These are phyloP conservation scores for Fraxinus albicans DNA, from an alignment of 305 asterid genomes.

Conservation along the genomic window DNA sequence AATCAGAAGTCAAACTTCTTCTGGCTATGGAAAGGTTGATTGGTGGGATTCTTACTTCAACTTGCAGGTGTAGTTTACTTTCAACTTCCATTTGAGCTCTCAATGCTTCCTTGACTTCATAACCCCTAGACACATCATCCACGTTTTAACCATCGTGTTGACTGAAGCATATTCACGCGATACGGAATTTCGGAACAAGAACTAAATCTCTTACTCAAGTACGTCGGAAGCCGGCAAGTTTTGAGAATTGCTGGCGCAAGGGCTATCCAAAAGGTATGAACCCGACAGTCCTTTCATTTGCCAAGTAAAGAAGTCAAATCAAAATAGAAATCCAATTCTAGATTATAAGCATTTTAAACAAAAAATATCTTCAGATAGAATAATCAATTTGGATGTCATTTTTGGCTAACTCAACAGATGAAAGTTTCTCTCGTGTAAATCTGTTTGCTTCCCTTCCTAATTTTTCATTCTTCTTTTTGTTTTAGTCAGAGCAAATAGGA, in stretches of 20 bases:
- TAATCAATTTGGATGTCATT: neutral
- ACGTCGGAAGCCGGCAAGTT: constrained; percentile 52
- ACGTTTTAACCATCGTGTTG: neutral
- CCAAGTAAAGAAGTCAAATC: constrained; percentile 19
- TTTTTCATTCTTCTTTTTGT: neutral
- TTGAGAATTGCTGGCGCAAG: constrained; percentile 44
- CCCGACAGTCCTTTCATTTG: constrained; percentile 43
- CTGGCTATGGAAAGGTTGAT: constrained; percentile 1
- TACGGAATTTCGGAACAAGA: neutral
- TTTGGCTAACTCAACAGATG: neutral
- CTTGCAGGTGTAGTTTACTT: constrained; percentile 88
- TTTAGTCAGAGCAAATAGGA: neutral
- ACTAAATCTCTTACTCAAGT: constrained; percentile 47
- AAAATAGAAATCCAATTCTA: neutral
- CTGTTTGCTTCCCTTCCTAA: neutral
- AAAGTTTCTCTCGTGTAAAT: neutral
- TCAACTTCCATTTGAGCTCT: constrained; percentile 95
- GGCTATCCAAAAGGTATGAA: constrained; percentile 56
- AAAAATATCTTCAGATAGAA: neutral
- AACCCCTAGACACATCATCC: constrained; percentile 43
- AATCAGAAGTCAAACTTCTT: neutral
- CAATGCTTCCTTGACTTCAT: constrained; percentile 85
- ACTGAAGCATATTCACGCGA: neutral
- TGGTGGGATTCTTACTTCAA: constrained; percentile 21
- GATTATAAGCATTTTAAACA: neutral